Conservation (phyloP, 345 rosid genomes). For the Durio zibethinus region DNA sequence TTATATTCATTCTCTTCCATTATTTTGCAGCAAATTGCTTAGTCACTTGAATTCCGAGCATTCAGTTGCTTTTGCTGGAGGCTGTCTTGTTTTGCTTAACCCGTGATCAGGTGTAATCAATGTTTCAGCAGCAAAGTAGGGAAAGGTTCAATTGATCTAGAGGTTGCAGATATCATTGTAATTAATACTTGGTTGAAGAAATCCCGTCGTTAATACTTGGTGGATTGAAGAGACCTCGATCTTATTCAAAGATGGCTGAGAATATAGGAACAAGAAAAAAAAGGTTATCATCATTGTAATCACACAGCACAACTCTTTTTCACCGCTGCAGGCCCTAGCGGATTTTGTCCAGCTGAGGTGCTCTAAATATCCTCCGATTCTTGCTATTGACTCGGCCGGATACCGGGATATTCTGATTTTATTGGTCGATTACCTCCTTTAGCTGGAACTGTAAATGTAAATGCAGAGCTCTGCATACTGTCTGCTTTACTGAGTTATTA, state of each 20-base stretch:
- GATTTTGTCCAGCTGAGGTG: slow-evolving; percentile 25
- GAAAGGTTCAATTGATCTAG: slow-evolving; percentile 23
- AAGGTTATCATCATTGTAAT: background rate
- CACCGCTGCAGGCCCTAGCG: slow-evolving; percentile 18
- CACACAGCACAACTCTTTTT: slow-evolving; percentile 25
- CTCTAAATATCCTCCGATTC: slow-evolving; percentile 24
- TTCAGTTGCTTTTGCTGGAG: slow-evolving; percentile 34
- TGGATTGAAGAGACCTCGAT: slow-evolving; percentile 28
- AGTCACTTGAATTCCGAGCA: slow-evolving; percentile 37
- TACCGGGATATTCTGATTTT: slow-evolving; percentile 21
- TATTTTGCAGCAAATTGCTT: slow-evolving; percentile 36
- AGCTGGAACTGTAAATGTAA: slow-evolving; percentile 40
- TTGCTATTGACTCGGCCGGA: slow-evolving; percentile 28
- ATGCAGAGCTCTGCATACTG: slow-evolving; percentile 18
- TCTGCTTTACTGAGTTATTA: slow-evolving; percentile 18
- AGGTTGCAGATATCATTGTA: slow-evolving; percentile 34
- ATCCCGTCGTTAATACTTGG: slow-evolving; percentile 18
- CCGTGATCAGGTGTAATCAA: slow-evolving; percentile 28
- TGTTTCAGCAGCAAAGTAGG: slow-evolving; percentile 33
- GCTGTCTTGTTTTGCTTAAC: slow-evolving; percentile 30
- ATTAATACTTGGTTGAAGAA: slow-evolving; percentile 35
- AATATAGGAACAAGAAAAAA: slow-evolving; percentile 16
- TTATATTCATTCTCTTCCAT: background rate
- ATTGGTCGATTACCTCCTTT: slow-evolving; percentile 24
- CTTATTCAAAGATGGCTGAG: slow-evolving; percentile 23